Percentiles rank a stretch among this genome's conserved stretches.
These are phyloP conservation scores for Meyerozyma smithsonii DNA, from an alignment of 1,139 yeast genomes.

Conservation along the genomic window DNA sequence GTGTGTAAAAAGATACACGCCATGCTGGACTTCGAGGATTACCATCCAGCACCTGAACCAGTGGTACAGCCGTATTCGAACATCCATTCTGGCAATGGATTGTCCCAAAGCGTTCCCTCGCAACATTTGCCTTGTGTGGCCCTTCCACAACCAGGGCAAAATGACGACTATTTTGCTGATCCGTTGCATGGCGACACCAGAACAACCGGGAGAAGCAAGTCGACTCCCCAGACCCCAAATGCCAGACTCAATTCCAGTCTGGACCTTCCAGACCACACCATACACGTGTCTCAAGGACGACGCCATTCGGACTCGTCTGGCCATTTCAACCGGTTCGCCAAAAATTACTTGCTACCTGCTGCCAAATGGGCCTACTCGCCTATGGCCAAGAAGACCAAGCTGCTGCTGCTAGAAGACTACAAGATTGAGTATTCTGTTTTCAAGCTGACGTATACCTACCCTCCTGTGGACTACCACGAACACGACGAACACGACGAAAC, in stretches of 20 bases:
- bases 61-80: background rate
- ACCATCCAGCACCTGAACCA: too few species aligned
- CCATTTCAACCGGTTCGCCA: slow-evolving; percentile 19
- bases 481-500: slow-evolving; percentile 18
- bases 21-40: too few species aligned
- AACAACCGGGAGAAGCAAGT: background rate
- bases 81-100: background rate
- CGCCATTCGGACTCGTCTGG: slow-evolving; percentile 3
- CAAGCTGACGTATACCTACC: slow-evolving; percentile 24
- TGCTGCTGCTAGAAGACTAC: slow-evolving; percentile 11
- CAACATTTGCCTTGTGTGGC: background rate
- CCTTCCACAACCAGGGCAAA: background rate
- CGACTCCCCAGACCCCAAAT: slow-evolving; percentile 1
- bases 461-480: slow-evolving; percentile 14
- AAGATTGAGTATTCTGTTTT: slow-evolving; percentile 26
- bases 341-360: slow-evolving; percentile 24
- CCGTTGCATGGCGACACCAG: background rate
- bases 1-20: too few species aligned
- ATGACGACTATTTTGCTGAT: background rate
- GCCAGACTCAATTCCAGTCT: background rate
- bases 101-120: background rate
- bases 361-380: slow-evolving; percentile 25
- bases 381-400: slow-evolving; percentile 9
- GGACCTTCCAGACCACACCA: background rate
- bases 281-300: background rate